Conservation (phyloP, 768 basidiomycete species). For the Punctularia strigosozonata region DNA sequence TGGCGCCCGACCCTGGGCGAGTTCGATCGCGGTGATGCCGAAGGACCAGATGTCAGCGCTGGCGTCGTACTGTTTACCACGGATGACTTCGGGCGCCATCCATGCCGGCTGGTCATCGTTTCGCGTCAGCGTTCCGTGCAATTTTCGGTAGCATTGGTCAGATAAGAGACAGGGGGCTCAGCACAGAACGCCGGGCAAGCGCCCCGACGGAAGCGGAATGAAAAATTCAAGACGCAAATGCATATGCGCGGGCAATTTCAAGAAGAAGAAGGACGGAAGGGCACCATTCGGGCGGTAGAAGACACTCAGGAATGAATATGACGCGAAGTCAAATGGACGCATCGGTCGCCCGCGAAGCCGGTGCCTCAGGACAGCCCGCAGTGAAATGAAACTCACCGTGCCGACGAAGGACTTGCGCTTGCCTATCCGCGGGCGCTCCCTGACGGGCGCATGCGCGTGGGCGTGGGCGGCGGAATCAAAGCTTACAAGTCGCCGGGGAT, state of each 20-base stretch:
- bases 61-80: constrained; percentile 73
- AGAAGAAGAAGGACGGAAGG: too few species aligned
- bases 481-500: constrained; percentile 20
- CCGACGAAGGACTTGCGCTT: constrained; percentile 91
- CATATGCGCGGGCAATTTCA: too few species aligned
- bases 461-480: constrained; percentile 15
- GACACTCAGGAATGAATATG: too few species aligned
- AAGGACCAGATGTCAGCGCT: constrained; percentile 95
- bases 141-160: too few species aligned
- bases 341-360: too few species aligned
- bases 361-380: neutral
- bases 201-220: too few species aligned
- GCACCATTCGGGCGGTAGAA: too few species aligned
- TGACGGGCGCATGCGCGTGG: neutral
- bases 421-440: constrained; percentile 35
- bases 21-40: constrained; percentile 88
- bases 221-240: too few species aligned
- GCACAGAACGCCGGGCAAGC: too few species aligned
- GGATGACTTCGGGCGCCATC: constrained; percentile 95
- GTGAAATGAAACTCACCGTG: constrained; percentile 38
- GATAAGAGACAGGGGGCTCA: too few species aligned
- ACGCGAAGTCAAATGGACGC: too few species aligned
- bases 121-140: neutral
- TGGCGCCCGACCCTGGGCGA: constrained; percentile 83
- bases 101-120: constrained; percentile 56